Evolutionary conservation across 140 eudicot species (phyloP).

Genomic region (Stevia rebaudiana): DNA sequence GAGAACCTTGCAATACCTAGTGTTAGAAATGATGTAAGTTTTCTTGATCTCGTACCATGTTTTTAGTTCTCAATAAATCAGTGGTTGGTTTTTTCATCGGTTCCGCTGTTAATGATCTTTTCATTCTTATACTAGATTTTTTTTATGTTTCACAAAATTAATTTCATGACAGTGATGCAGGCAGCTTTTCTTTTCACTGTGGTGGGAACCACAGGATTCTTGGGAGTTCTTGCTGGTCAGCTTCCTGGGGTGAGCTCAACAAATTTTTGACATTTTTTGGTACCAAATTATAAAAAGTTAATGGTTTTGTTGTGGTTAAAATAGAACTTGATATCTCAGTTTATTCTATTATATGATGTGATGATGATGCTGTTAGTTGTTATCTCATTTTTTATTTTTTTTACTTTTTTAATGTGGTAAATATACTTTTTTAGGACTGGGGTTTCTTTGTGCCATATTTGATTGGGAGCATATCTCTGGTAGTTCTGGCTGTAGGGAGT

Average conservation of each 20-base stretch:
- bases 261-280: background rate
- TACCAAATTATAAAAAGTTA: background rate
- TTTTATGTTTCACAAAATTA: constrained; percentile 39
- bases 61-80: background rate
- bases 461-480: constrained; percentile 87
- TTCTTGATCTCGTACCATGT: background rate
- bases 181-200: constrained; percentile 97
- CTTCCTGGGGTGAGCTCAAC: constrained; percentile 88
- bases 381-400: background rate
- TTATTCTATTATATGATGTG: background rate
- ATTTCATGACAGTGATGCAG: constrained; percentile 95
- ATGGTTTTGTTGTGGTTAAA: background rate
- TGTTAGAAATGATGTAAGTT: constrained; percentile 90
- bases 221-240: constrained; percentile 88
- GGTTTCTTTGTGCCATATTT: constrained; percentile 96
- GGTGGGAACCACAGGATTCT: constrained; percentile 85
- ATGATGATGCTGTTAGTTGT: constrained; percentile 8
- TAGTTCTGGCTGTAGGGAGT: constrained; percentile 95
- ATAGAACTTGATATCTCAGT: background rate
- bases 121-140: background rate
- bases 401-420: background rate
- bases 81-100: background rate
- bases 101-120: background rate
- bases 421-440: constrained; percentile 65
- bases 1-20: constrained; percentile 97